Evolutionary conservation across 2,329 filamentous ascomycete genomes (phyloP).

Genomic region (Emmonsiellopsis sp.): DNA sequence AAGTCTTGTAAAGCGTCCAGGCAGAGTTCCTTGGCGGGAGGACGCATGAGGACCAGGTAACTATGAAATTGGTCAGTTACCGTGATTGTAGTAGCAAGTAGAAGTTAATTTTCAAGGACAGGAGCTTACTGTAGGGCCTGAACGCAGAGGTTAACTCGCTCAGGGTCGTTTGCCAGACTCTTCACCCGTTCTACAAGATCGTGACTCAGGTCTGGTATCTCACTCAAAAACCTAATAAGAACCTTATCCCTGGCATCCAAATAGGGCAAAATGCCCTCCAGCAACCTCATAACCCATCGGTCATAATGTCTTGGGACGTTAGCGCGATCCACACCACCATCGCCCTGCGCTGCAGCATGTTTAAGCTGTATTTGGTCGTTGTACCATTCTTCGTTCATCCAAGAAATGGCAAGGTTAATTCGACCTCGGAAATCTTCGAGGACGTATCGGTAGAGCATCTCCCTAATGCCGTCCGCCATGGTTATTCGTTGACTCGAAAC

Average conservation of each 20-base stretch:
- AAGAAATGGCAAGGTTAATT: conserved; percentile 82
- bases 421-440: conserved; percentile 85
- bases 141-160: conserved; percentile 51
- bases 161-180: conserved; percentile 54
- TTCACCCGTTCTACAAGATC: conserved; percentile 64
- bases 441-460: conserved; percentile 73
- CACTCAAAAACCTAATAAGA: conserved; percentile 80
- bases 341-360: conserved; percentile 33
- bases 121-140: conserved; percentile 46
- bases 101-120: too few relatives aligned
- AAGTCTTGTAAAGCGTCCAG: conserved; percentile 51
- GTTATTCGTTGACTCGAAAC: conserved; percentile 21
- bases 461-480: conserved; percentile 60
- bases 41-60: conserved; percentile 51
- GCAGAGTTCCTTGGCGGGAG: conserved; percentile 48
- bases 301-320: conserved; percentile 55
- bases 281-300: conserved; percentile 66
- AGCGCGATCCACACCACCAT: conserved; percentile 38
- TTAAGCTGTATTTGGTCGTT: conserved; percentile 60
- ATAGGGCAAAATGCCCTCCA: conserved; percentile 84
- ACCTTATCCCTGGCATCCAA: conserved; percentile 86
- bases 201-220: conserved; percentile 71
- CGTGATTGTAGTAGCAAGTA: not conserved
- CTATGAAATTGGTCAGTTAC: conserved; percentile 16
- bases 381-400: conserved; percentile 98